Evolutionary conservation across 1,139 yeast species (phyloP).

Genomic region (Pichia sp.): DNA sequence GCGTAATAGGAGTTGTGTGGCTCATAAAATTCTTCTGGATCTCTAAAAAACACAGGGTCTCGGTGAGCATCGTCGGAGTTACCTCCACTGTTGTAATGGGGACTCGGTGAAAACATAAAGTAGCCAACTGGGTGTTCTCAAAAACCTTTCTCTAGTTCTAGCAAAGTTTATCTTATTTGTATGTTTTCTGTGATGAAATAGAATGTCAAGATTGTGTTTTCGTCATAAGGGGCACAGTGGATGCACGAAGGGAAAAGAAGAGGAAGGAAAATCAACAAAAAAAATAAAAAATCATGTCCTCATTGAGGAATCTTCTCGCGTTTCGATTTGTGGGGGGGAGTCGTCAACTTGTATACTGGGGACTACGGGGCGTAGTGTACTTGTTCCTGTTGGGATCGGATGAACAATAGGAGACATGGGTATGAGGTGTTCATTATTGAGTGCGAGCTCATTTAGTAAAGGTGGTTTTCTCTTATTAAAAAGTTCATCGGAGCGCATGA

Average conservation of each 20-base stretch:
- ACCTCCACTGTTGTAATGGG: constrained; percentile 4
- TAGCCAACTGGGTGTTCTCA: neutral
- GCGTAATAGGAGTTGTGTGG: neutral
- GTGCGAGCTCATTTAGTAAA: neutral
- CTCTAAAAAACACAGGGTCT: constrained; percentile 22
- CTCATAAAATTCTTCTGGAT: constrained; percentile 19
- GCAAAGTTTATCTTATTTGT: neutral
- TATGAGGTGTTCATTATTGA: constrained; percentile 3
- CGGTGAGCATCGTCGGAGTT: neutral
- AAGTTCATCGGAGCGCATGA: constrained; percentile 3
- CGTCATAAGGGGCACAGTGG: neutral
- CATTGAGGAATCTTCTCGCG: neutral
- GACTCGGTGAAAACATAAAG: constrained; percentile 9
- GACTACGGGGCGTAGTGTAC: neutral
- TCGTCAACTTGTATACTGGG: neutral
- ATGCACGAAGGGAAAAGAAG: neutral
- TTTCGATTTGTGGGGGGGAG: neutral
- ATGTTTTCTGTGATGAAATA: neutral
- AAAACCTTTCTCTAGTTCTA: neutral
- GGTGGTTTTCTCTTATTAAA: constrained; percentile 9
- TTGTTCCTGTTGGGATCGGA: neutral
- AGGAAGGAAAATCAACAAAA: neutral
- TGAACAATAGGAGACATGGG: constrained; percentile 15
- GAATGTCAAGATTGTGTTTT: neutral
- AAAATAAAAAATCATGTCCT: neutral